Base-by-base conservation (phyloP, 2,329 filamentous ascomycete species). In the Trichophyton mentagrophytes region DNA sequence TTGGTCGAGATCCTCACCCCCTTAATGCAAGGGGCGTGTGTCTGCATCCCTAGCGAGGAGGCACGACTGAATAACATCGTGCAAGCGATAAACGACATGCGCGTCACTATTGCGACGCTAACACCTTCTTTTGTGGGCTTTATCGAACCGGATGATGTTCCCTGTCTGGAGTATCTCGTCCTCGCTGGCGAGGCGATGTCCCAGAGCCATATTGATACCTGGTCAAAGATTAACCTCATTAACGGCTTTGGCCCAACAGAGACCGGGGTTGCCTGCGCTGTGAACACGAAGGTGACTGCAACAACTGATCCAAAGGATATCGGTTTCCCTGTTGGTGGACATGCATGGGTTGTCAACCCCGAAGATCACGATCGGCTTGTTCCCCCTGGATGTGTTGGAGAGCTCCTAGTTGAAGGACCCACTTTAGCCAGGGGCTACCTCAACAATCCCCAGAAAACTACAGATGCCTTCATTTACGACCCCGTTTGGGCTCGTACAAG, bases 401-500 rank as follows among this genome's bases (percentile, higher is more conserved):
- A 75, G 65, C 61, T 75, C 57, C 61, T 74, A 13, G 64, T 75
- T 4, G 73, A 75, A 62, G 73, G 73, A 0, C 82, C 82, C 0
- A 78, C 82, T n/a, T 80, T 87, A 1, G 83, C 82, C 8, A 74
- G 81, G 38, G 83, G 83, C 27, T 87, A 87, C 62, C 71, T 85
- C 22, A 80, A 80, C 58, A 80, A 85, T 61, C 74, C 76, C 0
- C 76, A 77, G 46, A 84, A 83, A 70, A 86, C 84, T 0, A 76
- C 75, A 1, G 77, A 78, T 25, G 78, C 77, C 0, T 87, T 87
- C 63, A 79, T 87, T 53, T 71, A 76, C 8, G 74, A 82, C 59
- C 82, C 81, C 0, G 69, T 68, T 0, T 86, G 82, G 80, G 73
- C 81, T 0, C 69, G 78, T 4, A 53, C 25, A 57, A 59, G 33